Evolutionary conservation across 2,329 filamentous ascomycete genomes (phyloP).

Genomic region (Colletotrichum tamarilloi): DNA sequence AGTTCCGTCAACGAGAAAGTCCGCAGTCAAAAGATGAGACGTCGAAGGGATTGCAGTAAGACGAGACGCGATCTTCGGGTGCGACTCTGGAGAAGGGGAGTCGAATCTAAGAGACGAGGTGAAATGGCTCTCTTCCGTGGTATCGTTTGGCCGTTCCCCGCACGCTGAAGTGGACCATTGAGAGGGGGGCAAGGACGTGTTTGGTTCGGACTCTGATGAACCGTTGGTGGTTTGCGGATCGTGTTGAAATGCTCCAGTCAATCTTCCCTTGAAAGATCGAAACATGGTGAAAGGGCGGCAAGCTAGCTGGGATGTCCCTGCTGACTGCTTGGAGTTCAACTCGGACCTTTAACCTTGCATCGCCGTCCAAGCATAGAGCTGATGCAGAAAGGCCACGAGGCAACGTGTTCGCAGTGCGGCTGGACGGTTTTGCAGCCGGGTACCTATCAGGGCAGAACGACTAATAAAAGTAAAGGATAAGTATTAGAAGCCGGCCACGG

Average conservation of each 20-base stretch:
- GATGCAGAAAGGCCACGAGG: slow-evolving; percentile 9
- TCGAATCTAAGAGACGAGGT: not conserved
- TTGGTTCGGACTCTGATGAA: not conserved
- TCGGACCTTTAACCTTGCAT: slow-evolving; percentile 29
- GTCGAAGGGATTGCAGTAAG: not conserved
- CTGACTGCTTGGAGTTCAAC: slow-evolving; percentile 21
- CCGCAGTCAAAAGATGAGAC: not conserved
- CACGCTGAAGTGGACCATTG: not conserved
- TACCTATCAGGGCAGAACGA: not conserved
- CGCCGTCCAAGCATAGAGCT: slow-evolving; percentile 13
- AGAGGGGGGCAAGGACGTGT: not conserved
- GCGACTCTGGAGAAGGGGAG: not conserved
- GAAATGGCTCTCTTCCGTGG: not conserved
- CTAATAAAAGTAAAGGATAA: not conserved
- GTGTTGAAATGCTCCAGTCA: slow-evolving; percentile 37
- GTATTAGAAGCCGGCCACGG: not conserved
- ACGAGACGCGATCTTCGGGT: not conserved
- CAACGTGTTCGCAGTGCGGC: not conserved
- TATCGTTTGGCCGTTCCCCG: not conserved
- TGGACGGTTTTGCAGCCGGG: not conserved
- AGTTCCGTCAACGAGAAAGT: not conserved
- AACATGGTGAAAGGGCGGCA: slow-evolving; percentile 37
- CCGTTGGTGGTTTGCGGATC: not conserved
- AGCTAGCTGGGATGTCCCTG: slow-evolving; percentile 10
- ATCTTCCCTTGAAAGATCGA: slow-evolving; percentile 39